Conservation (phyloP, 495 filamentous ascomycete genomes). For the Podospora pseudocomata region DNA sequence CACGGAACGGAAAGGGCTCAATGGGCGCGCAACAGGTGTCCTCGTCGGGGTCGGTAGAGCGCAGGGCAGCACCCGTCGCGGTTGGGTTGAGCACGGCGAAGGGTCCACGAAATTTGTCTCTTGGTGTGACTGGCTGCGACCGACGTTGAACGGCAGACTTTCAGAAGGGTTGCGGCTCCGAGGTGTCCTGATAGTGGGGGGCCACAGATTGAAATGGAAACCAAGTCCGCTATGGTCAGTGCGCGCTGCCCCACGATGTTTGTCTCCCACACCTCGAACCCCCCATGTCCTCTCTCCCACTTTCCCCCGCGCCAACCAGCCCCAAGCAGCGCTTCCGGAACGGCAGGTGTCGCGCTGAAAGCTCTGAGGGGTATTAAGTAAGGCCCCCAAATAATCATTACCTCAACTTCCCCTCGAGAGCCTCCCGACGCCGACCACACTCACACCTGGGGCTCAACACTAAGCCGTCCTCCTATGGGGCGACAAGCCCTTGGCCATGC, state of each 20-base stretch:
- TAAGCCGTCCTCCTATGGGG: background rate
- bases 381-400: slow-evolving; percentile 1
- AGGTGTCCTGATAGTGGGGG: slow-evolving; percentile 11
- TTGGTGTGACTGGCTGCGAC: background rate
- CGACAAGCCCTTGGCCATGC: background rate
- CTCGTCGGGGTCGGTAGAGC: background rate
- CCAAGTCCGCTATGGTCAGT: slow-evolving; percentile 13
- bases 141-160: slow-evolving; percentile 14
- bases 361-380: background rate
- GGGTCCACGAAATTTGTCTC: slow-evolving; percentile 3
- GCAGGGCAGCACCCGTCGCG: background rate
- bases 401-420: background rate
- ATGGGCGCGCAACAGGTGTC: background rate
- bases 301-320: background rate
- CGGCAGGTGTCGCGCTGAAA: background rate
- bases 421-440: too few species aligned
- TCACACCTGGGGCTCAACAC: background rate
- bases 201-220: slow-evolving; percentile 17
- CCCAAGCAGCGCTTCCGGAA: background rate
- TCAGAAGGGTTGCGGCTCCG: slow-evolving; percentile 11
- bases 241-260: slow-evolving; percentile 10
- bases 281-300: background rate
- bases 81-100: background rate
- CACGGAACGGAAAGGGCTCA: background rate
- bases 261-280: background rate